Base-by-base conservation (phyloP, 1,139 yeast species). In the Yarrowia galli region DNA sequence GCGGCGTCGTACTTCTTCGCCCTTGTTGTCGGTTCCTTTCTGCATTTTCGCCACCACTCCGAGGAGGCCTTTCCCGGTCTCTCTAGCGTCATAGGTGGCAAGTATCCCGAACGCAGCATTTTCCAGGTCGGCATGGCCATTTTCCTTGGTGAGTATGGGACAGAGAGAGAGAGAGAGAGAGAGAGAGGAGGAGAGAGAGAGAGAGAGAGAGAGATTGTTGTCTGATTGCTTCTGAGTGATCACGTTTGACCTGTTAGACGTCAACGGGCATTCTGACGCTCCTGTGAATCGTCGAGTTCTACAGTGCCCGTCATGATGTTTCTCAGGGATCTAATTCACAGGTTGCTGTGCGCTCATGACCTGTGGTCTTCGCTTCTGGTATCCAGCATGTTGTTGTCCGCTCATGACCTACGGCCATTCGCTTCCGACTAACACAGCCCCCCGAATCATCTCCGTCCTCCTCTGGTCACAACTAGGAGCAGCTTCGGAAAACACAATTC, bases 1-100 rank as follows among this genome's bases (percentile, higher is more conserved):
- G 93, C 97, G 3, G 91, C 95, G 0, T 83, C 87, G 43, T 89
- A 92, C 73, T 87, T 90, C 16, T 81, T 88, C 15, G 85, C 93
- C 3, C 86, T 89, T 2, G 91, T 91, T 5, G 82, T 89, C 35
- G 97, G 97, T 0, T 77, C 87, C 13, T 58, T 28, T 58, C 32
- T 58, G 64, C 64, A 58, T 58, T 58, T 58, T 42, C 49, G 51
- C 2, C 38, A 28, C 13, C 64, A 58, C 15, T 58, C 64, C 36
- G 64, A 58, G 20, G 64, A 58, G 15, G 64, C 64, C n/a, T 58
- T 58, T 28, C 64, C 64, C 13, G 64, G 64, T 18, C 64, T 58
- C 3, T 58, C 64, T 16, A 43, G 51, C 16, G 64, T 58, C 16
- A 61, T 61, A 36, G 66, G 66, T 8, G 66, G 56, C n/a, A 20